Evolutionary conservation across 129 eudicot genomes (phyloP), one percentile per base, ranked within the genome.

Genomic region (Deinandra increscens): DNA sequence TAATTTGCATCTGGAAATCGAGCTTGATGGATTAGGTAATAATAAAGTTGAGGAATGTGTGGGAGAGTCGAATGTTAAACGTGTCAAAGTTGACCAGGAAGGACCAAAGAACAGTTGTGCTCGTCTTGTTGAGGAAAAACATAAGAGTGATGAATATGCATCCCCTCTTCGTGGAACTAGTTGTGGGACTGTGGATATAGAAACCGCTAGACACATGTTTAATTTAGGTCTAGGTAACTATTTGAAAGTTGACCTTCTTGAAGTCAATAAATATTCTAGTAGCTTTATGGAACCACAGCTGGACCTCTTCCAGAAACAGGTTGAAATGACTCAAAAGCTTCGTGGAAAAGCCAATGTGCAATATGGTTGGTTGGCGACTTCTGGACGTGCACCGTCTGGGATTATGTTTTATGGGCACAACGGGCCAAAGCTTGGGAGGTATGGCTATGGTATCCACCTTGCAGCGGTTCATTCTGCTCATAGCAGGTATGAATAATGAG

Each of bases 311-410:
- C 68, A 79, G 77, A 86, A 86, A 79, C 98, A 92, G 84, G 80
- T 66, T 54, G 96, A 92, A 43, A 83, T 92, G 14, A 92, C 85
- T 7, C 73, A 81, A 78, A 86, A 78, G 60, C 80, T 73, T 54
- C 91, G 99, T 14, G 99, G 99, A 15, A 82, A 80, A 63, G 84
- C 95, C 17, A 93, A 93, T 72, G 79, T 87, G 51, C 79, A 60
- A 50, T 89, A 83, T 74, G 99, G 92, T 43, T 93, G 99, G 99
- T 83, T 87, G 53, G 80, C 87, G 11, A 81, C 84, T 60, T 68
- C 83, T 3, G 84, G 78, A 50, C 75, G 74, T 34, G 85, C 77
- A 45, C 65, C 79, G 0, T 64, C 84, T 37, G 76, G 82, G 33
- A 72, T 87, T 51, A 64, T 86, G 79, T 78, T 75, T 41, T 85